Base-by-base conservation (phyloP, 768 basidiomycete species). In the Steccherinum ochraceum region DNA sequence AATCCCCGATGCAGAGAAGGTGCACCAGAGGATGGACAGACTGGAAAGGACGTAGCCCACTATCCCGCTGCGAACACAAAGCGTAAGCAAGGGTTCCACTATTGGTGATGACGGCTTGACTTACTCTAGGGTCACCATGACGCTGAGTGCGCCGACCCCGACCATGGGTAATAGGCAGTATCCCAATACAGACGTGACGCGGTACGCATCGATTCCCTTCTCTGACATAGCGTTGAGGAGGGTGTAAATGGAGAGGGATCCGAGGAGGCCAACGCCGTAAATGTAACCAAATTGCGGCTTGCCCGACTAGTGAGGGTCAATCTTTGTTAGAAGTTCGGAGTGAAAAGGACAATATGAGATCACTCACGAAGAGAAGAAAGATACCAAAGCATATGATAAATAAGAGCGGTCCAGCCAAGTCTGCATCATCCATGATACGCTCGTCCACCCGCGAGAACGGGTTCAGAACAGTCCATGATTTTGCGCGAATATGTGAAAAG, bases 201-300 rank as follows among this genome's bases (percentile, higher is more conserved):
- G 86, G 69, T 97, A 96, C 13, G 94, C 89, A 63, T 97, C 94
- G 55, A 99, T 98, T 41, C 86, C 90, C 48, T 83, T 80, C 68
- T 91, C 89, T 23, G 92, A 92, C 96, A 99, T 98, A 56, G 97
- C 77, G 66, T 99, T 98, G 56, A 99, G 80, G 52, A 99, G 84
- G 48, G 85, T 81, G 75, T 98, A 97, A 64, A 98, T 85, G 23
- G 92, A 91, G 12, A 81, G 78, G 5, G 88, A 92, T 48, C 96
- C 96, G 59, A 98, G 80, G n/a, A 97, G 79, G 48, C 89, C 95
- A 56, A 99, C 90, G 30, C 95, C 96, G 66, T 99, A 99, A 52
- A 98, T 98, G 67, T 97, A 98, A 45, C 90, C 93, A 68, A 99
- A 99, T 65, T 98, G 96, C 3, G 91, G 89, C 73, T 96, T 97